A percentile compares a stretch with the other conserved stretches of the same genome.
These are phyloP conservation scores for Trichaptum fuscoviolaceum DNA, from an alignment of 768 basidiomycete species.

Conservation along the genomic window DNA sequence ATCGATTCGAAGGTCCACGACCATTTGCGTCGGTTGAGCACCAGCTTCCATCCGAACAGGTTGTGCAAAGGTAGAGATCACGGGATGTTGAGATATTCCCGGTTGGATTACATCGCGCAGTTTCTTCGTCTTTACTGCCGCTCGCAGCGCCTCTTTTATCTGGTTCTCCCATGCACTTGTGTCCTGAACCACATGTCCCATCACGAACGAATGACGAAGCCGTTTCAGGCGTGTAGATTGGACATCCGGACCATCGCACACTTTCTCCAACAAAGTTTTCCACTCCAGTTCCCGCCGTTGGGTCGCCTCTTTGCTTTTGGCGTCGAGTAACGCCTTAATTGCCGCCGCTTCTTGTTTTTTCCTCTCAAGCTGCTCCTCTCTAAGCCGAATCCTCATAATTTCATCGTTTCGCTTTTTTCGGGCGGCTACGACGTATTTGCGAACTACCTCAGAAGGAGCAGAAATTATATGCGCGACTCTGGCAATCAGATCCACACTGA, in stretches of 20 bases:
- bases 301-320: slow-evolving; percentile 61
- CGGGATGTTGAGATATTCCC: slow-evolving; percentile 2
- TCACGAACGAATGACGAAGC: slow-evolving; percentile 52
- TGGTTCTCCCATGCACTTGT: slow-evolving; percentile 58
- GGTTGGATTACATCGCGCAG: slow-evolving; percentile 14
- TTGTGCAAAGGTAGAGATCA: slow-evolving; percentile 5
- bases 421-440: slow-evolving; percentile 37
- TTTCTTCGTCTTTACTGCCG: slow-evolving; percentile 44
- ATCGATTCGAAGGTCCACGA: background rate
- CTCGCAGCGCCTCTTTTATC: slow-evolving; percentile 49
- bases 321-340: slow-evolving; percentile 44
- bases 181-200: slow-evolving; percentile 47
- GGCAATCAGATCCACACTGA: slow-evolving; percentile 31
- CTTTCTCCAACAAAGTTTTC: slow-evolving; percentile 46
- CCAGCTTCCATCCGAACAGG: background rate
- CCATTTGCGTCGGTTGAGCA: background rate
- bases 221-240: slow-evolving; percentile 47
- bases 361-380: slow-evolving; percentile 22
- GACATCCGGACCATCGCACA: slow-evolving; percentile 49
- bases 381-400: slow-evolving; percentile 37
- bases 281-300: slow-evolving; percentile 59
- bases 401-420: slow-evolving; percentile 36
- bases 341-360: slow-evolving; percentile 20
- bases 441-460: slow-evolving; percentile 47
- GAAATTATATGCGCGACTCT: slow-evolving; percentile 50